phyloP scores from a whole-genome alignment of 1,139 yeast species.

The Pichia sp. region DNA sequence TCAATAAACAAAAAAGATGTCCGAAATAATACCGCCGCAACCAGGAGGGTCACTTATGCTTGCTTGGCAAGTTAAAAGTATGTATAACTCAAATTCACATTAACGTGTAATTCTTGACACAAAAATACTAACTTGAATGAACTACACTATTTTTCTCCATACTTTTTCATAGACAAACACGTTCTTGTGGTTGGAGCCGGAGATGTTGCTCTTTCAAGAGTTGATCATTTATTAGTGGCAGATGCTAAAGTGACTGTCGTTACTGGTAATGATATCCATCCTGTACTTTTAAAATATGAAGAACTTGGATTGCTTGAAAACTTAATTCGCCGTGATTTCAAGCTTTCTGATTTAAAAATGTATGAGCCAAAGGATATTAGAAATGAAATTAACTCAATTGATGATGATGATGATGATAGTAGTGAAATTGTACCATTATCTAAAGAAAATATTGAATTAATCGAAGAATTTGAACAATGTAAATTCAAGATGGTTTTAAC shows the following conservation, averaged over 20 bases:
- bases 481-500: constrained; percentile 65
- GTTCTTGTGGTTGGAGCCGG: constrained; percentile 79
- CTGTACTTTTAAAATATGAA: constrained; percentile 36
- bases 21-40: constrained; percentile 22
- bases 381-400: not conserved
- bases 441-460: constrained; percentile 8
- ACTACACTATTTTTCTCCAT: not conserved
- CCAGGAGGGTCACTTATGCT: constrained; percentile 53
- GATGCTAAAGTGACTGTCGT: constrained; percentile 66
- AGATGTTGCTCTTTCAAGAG: constrained; percentile 70
- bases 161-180: constrained; percentile 36
- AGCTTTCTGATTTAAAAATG: constrained; percentile 42
- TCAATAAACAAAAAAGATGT: not conserved
- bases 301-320: constrained; percentile 39
- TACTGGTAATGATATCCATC: constrained; percentile 39
- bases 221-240: constrained; percentile 61
- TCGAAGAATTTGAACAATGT: constrained; percentile 31
- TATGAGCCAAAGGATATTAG: constrained; percentile 34
- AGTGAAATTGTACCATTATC: not conserved
- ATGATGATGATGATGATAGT: constrained; percentile 15
- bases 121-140: not conserved
- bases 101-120: too few relatives aligned
- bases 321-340: constrained; percentile 38
- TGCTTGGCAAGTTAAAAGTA: constrained; percentile 64
- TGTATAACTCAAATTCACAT: constrained; percentile 9